Evolutionary conservation across 2,329 filamentous ascomycete species (phyloP).

Genomic region (Falciphora oryzae): DNA sequence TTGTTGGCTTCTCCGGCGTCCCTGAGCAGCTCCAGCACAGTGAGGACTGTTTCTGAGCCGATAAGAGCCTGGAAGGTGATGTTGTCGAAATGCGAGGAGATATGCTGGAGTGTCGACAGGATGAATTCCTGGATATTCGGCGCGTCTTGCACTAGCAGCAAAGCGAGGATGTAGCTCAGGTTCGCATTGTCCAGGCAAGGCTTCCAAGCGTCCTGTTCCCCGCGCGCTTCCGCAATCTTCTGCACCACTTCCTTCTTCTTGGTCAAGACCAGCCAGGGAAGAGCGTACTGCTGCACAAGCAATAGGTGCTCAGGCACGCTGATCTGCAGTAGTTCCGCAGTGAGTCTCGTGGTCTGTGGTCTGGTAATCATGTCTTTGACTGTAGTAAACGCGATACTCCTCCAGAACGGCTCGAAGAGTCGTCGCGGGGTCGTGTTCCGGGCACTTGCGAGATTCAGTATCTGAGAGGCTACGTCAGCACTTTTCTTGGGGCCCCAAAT

Average conservation of each 20-base stretch:
- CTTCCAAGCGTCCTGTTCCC: slow-evolving; percentile 57
- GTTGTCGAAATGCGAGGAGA: slow-evolving; percentile 65
- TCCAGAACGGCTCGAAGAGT: slow-evolving; percentile 84
- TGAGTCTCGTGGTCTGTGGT: slow-evolving; percentile 74
- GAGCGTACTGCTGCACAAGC: slow-evolving; percentile 70
- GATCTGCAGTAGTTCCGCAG: slow-evolving; percentile 77
- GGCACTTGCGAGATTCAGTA: slow-evolving; percentile 65
- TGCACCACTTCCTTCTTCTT: slow-evolving; percentile 73
- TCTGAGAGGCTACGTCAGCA: slow-evolving; percentile 21
- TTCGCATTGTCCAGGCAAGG: slow-evolving; percentile 52
- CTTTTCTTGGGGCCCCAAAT: neutral
- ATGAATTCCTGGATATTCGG: slow-evolving; percentile 57
- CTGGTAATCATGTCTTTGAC: slow-evolving; percentile 74
- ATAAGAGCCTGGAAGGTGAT: slow-evolving; percentile 64
- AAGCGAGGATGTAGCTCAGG: slow-evolving; percentile 50
- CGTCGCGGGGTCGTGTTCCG: slow-evolving; percentile 57
- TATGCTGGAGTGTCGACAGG: slow-evolving; percentile 60
- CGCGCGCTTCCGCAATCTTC: slow-evolving; percentile 72
- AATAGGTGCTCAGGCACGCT: slow-evolving; percentile 69
- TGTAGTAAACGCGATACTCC: slow-evolving; percentile 72
- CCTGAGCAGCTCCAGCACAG: slow-evolving; percentile 78
- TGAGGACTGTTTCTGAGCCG: slow-evolving; percentile 66
- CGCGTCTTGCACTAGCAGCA: slow-evolving; percentile 52
- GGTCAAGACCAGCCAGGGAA: slow-evolving; percentile 80
- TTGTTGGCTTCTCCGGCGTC: slow-evolving; percentile 63